Conservation (phyloP, 805 yeast genomes). For the Helenozyma rhizophorensis region DNA sequence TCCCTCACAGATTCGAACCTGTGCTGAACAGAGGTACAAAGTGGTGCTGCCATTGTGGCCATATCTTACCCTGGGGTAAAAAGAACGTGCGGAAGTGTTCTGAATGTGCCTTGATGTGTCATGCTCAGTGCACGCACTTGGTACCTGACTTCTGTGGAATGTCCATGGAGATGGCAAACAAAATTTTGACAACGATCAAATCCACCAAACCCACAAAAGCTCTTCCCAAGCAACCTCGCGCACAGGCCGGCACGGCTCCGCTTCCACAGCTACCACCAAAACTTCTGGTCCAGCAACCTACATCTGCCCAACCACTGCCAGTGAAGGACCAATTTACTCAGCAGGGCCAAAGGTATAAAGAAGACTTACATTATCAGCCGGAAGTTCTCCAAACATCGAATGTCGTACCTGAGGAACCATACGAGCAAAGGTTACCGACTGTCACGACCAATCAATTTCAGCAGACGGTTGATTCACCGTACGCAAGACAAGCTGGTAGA, state of each 20-base stretch:
- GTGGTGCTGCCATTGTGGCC: slow-evolving; percentile 99
- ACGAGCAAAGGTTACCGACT: slow-evolving; percentile 9
- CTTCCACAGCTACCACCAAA: slow-evolving; percentile 4
- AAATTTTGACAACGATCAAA: slow-evolving; percentile 78
- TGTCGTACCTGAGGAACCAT: slow-evolving; percentile 1
- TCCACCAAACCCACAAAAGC: slow-evolving; percentile 41
- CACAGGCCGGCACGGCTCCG: slow-evolving; percentile 4
- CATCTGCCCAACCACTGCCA: slow-evolving; percentile 5
- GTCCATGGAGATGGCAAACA: slow-evolving; percentile 95
- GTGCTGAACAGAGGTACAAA: slow-evolving; percentile 90
- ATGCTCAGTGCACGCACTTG: slow-evolving; percentile 83
- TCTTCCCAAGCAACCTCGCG: slow-evolving; percentile 17
- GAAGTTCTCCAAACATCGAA: slow-evolving; percentile 12
- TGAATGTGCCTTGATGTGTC: slow-evolving; percentile 94
- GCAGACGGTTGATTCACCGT: slow-evolving; percentile 11
- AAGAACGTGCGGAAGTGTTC: slow-evolving; percentile 89
- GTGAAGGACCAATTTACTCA: slow-evolving; percentile 1
- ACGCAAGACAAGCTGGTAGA: slow-evolving; percentile 6
- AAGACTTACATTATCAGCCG: slow-evolving; percentile 12
- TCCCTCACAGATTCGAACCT: slow-evolving; percentile 96
- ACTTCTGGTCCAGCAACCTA: background rate
- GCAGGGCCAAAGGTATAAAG: slow-evolving; percentile 6
- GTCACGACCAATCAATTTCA: slow-evolving; percentile 10
- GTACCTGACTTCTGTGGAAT: slow-evolving; percentile 99
- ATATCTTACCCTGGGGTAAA: slow-evolving; percentile 90